Evolutionary conservation across 176 grass and related monocot species (phyloP).

Genomic region (Tuctoria greenei): DNA sequence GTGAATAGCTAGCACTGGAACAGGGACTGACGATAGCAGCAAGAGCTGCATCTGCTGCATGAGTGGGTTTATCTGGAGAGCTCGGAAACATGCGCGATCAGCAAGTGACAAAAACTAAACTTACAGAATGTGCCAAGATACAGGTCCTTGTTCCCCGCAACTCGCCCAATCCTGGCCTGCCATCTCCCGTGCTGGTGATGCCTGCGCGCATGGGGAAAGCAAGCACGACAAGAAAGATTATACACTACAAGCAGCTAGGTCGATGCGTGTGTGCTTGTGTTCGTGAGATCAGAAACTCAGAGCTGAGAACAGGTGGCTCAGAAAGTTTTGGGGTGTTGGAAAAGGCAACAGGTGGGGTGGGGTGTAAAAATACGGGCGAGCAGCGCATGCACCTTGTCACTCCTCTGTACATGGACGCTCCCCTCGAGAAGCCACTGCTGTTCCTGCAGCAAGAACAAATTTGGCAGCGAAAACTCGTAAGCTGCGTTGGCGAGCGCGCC

Average conservation of each 20-base stretch:
- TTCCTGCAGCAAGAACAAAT: constrained; percentile 58
- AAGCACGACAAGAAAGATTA: constrained; percentile 8
- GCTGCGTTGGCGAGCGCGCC: constrained; percentile 32
- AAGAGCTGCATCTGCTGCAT: no score
- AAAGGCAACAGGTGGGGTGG: constrained; percentile 51
- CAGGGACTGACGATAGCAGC: no score
- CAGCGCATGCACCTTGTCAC: constrained; percentile 77
- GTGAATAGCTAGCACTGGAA: no score
- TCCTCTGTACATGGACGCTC: constrained; percentile 93
- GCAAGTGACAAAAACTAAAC: constrained; percentile 29
- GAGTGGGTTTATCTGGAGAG: no score
- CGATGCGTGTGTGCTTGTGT: constrained; percentile 36
- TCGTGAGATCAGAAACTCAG: constrained; percentile 26
- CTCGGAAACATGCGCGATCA: neutral
- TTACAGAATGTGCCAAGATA: constrained; percentile 97
- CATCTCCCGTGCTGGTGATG: constrained; percentile 97
- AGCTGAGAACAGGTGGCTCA: neutral
- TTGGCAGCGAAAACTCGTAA: constrained; percentile 28
- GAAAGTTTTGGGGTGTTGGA: constrained; percentile 28
- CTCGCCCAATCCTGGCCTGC: constrained; percentile 95
- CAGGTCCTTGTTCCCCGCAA: constrained; percentile 94
- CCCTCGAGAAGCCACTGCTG: constrained; percentile 97
- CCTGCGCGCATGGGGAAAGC: constrained; percentile 67
- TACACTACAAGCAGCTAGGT: neutral
- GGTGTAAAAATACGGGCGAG: constrained; percentile 34